Evolutionary conservation across 768 basidiomycete species (phyloP).

Genomic region (Hemileccinum rubropunctum): DNA sequence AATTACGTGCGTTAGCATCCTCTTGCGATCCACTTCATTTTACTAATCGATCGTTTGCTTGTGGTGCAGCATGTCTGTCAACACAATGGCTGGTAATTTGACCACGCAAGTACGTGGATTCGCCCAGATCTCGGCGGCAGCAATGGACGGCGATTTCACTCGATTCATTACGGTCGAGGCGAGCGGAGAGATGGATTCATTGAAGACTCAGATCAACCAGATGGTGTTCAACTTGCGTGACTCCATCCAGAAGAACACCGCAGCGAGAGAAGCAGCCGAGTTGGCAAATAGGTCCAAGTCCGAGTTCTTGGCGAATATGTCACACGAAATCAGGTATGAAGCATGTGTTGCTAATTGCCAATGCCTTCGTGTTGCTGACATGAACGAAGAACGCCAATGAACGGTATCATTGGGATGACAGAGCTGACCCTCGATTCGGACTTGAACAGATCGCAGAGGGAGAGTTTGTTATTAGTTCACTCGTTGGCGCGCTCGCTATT

Average conservation of each 20-base stretch:
- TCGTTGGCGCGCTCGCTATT: constrained; percentile 89
- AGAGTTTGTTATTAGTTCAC: constrained; percentile 94
- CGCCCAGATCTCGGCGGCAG: constrained; percentile 96
- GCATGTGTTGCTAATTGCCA: neutral
- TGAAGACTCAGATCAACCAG: constrained; percentile 98
- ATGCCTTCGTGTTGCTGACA: constrained; percentile 9
- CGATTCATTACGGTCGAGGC: constrained; percentile 99
- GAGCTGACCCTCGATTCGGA: constrained; percentile 96
- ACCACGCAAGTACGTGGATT: constrained; percentile 99
- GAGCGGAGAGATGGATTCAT: constrained; percentile 96
- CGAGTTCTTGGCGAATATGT: constrained; percentile 99
- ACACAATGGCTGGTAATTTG: constrained; percentile 95
- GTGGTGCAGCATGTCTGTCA: constrained; percentile 76
- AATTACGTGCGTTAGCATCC: constrained; percentile 71
- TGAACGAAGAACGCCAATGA: constrained; percentile 90
- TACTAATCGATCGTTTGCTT: neutral
- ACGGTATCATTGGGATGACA: constrained; percentile 99
- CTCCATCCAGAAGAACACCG: constrained; percentile 97
- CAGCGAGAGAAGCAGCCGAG: constrained; percentile 95
- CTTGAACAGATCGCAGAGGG: constrained; percentile 88
- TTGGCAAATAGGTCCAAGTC: constrained; percentile 96
- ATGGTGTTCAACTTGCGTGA: constrained; percentile 99
- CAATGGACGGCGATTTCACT: constrained; percentile 98
- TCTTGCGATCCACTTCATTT: neutral
- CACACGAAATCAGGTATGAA: constrained; percentile 89